A percentile compares a stretch with the other conserved stretches of the same genome.
Evolutionary conservation across 352 stramenopile species (phyloP).

Genomic region (Pythium aquatile): DNA sequence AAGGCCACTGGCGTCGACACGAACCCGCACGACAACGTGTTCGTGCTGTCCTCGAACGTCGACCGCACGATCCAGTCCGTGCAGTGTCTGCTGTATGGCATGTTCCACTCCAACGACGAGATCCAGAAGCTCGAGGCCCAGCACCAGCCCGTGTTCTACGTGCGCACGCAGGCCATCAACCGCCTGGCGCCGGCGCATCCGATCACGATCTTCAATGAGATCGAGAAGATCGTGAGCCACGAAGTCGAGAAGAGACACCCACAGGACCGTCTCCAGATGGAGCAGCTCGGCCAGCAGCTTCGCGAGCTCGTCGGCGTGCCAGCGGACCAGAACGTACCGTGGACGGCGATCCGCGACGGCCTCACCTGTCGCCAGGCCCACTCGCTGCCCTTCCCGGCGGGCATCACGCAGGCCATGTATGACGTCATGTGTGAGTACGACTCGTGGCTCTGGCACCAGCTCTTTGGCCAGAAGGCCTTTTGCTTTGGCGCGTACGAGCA

Average conservation of each 20-base stretch:
- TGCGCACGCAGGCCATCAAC: constrained; percentile 69
- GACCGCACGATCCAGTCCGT: constrained; percentile 76
- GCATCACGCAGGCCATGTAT: constrained; percentile 62
- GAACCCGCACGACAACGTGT: constrained; percentile 45
- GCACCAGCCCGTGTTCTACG: constrained; percentile 39
- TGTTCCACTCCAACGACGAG: constrained; percentile 47
- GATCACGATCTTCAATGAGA: constrained; percentile 69
- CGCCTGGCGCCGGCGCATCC: constrained; percentile 58
- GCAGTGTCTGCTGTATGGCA: constrained; percentile 67
- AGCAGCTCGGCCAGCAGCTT: constrained; percentile 22
- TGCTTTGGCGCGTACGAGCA: constrained; percentile 62
- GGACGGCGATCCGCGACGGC: constrained; percentile 68
- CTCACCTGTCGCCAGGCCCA: constrained; percentile 69
- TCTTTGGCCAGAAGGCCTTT: constrained; percentile 65
- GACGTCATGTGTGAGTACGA: constrained; percentile 62
- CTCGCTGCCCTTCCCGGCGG: constrained; percentile 57
- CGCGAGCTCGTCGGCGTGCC: constrained; percentile 42
- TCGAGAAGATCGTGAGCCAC: constrained; percentile 58
- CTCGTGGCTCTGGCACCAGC: constrained; percentile 77
- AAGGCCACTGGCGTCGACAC: constrained; percentile 7
- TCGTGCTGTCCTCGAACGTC: constrained; percentile 75
- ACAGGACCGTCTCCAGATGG: constrained; percentile 23
- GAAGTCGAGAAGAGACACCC: constrained; percentile 38
- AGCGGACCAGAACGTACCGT: constrained; percentile 48
- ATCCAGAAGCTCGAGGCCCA: constrained; percentile 10